Percentiles rank a stretch among this genome's conserved stretches.
Evolutionary conservation across 768 basidiomycete species (phyloP).

Genomic region (Lactarius sanguifluus): DNA sequence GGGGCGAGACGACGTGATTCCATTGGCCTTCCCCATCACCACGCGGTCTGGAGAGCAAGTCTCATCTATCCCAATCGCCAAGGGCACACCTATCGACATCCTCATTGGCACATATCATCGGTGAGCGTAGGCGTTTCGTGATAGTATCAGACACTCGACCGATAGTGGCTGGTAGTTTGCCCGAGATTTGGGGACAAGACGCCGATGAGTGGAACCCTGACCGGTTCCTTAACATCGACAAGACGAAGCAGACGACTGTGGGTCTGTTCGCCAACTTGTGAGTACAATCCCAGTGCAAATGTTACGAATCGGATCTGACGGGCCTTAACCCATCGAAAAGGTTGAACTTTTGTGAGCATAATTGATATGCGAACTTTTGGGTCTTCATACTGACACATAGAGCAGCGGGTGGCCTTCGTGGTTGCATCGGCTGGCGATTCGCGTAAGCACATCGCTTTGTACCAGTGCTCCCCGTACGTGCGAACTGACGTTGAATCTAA

Average conservation of each 20-base stretch:
- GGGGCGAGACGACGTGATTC: conserved; percentile 26
- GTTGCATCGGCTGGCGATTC: conserved; percentile 27
- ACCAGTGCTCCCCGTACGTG: no score
- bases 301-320: neutral
- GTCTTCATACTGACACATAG: conserved; percentile 9
- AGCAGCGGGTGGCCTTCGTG: conserved; percentile 25
- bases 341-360: conserved; percentile 27
- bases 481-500: neutral
- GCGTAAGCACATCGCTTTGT: conserved; percentile 11
- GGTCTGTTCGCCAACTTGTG: conserved; percentile 28
- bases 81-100: conserved; percentile 27
- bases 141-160: neutral
- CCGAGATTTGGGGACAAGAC: conserved; percentile 28
- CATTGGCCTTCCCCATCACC: conserved; percentile 23
- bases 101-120: conserved; percentile 24
- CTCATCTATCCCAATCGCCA: conserved; percentile 22
- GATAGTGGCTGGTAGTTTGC: conserved; percentile 13
- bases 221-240: conserved; percentile 27
- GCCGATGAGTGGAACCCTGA: conserved; percentile 27
- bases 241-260: conserved; percentile 17
- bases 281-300: conserved; percentile 1
- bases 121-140: conserved; percentile 3
- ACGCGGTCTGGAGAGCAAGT: conserved; percentile 24
- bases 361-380: neutral
- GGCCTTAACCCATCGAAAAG: conserved; percentile 7